phyloP scores from a whole-genome alignment of 768 basidiomycete species.

The Xerocomellus dryophilus region DNA sequence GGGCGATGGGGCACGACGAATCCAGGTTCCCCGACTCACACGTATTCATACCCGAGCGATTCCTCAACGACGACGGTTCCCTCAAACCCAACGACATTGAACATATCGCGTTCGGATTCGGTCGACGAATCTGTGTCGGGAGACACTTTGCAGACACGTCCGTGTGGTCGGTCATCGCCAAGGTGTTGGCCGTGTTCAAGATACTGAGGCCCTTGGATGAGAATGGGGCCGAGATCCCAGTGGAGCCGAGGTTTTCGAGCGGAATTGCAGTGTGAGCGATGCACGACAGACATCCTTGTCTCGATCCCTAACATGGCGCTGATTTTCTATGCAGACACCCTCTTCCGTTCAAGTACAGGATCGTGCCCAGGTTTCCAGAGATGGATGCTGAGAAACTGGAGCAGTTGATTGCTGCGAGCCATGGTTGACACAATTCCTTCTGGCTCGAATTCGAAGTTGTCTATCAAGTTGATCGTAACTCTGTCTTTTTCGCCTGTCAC shows the following conservation, averaged over 20 bases:
- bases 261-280: conserved; percentile 8
- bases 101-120: conserved; percentile 20
- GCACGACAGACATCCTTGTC: neutral
- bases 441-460: too few relatives aligned
- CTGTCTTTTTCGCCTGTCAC: too few relatives aligned
- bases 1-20: conserved; percentile 13
- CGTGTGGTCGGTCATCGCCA: conserved; percentile 11
- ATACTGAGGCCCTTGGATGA: neutral
- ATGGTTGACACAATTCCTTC: too few relatives aligned
- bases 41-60: conserved; percentile 39
- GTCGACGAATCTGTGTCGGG: conserved; percentile 24
- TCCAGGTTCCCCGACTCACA: conserved; percentile 36
- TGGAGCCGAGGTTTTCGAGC: conserved; percentile 13
- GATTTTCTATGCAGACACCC: neutral
- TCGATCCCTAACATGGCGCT: neutral
- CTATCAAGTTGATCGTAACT: too few relatives aligned
- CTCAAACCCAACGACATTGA: conserved; percentile 6
- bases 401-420: neutral
- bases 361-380: conserved; percentile 1
- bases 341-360: conserved; percentile 1
- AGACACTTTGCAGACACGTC: conserved; percentile 17
- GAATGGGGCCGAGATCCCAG: conserved; percentile 5
- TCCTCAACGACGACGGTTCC: conserved; percentile 28
- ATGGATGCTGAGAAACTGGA: neutral
- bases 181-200: conserved; percentile 4